A percentile compares a stretch with the other conserved stretches of the same genome.
phyloP scores from a whole-genome alignment of 2,329 filamentous ascomycete genomes.

The Penicillium sp. region DNA sequence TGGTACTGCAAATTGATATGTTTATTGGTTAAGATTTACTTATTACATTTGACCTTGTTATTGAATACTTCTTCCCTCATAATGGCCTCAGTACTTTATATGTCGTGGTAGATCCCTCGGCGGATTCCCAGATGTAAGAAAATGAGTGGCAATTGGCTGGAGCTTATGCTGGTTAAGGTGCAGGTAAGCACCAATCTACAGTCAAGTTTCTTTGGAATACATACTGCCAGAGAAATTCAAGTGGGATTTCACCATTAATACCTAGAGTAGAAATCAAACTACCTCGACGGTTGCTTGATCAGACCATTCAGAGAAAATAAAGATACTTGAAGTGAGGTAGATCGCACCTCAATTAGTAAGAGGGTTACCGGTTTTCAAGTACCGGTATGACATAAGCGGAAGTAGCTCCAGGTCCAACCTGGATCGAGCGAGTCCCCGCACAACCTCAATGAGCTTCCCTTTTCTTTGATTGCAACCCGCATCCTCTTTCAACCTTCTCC shows the following conservation, averaged over 20 bases:
- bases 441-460: slow-evolving; percentile 17
- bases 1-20: slow-evolving; percentile 14
- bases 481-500: slow-evolving; percentile 1
- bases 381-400: slow-evolving; percentile 25
- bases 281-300: neutral
- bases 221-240: neutral
- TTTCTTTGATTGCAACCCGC: slow-evolving; percentile 11
- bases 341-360: neutral
- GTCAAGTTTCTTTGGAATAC: slow-evolving; percentile 2
- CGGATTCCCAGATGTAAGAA: neutral
- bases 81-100: neutral
- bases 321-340: neutral
- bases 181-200: neutral
- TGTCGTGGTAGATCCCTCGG: neutral
- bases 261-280: neutral
- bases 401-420: slow-evolving; percentile 9
- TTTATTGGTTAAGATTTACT: slow-evolving; percentile 15
- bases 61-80: slow-evolving; percentile 5
- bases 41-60: slow-evolving; percentile 11
- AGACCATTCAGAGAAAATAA: neutral
- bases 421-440: slow-evolving; percentile 14
- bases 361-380: neutral
- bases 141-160: neutral
- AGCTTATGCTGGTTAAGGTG: slow-evolving; percentile 1
- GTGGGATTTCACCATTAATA: neutral